Base-by-base conservation (phyloP, 2,329 filamentous ascomycete species). In the Elsinoe fawcettii region DNA sequence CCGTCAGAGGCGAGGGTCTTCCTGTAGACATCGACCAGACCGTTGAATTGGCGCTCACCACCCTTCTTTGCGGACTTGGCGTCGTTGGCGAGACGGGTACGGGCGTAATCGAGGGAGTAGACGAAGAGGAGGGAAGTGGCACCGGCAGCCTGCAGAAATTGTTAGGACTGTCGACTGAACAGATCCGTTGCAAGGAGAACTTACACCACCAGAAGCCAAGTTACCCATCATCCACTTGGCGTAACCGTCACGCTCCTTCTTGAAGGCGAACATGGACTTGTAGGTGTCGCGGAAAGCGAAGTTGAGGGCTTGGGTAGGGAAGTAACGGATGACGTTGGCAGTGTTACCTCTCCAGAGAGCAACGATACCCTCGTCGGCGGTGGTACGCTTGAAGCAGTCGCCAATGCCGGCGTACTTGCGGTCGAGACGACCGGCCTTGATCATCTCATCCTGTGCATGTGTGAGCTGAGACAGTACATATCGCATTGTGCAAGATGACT, bases 261-360 rank as follows among this genome's bases (percentile, higher is more conserved):
- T 99, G 90, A 90, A 99, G 75, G 90, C 88, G 87, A 99, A 99
- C 91, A 99, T 95, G 75, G 87, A 84, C 90, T 99, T 99, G 90
- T 96, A 99, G 86, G 95, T 96, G 80, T 99, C 93, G 79, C 93
- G 93, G 93, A 99, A 99, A 77, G 93, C 93, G 75, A 99, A 99
- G 91, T 99, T 99, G 77, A 99, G 84, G 72, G 93, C 93, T 86
- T 99, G 93, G 77, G 93, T 99, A 70, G 93, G 93, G 90, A 99
- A 99, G 84, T 99, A 99, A 88, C 93, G 93, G 85, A 99, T 96
- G 79, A 99, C 93, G 87, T 99, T 99, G 90, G 93, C 93, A 76
- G 93, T 99, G 90, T 99, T 99, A 80, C 93, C 93, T 86, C 93
- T 86, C 93, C 93, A 99, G 72, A 99, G 84, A 66, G 92, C 86